Evolutionary conservation across 768 basidiomycete species (phyloP).

Genomic region (Tulasnella sp.): DNA sequence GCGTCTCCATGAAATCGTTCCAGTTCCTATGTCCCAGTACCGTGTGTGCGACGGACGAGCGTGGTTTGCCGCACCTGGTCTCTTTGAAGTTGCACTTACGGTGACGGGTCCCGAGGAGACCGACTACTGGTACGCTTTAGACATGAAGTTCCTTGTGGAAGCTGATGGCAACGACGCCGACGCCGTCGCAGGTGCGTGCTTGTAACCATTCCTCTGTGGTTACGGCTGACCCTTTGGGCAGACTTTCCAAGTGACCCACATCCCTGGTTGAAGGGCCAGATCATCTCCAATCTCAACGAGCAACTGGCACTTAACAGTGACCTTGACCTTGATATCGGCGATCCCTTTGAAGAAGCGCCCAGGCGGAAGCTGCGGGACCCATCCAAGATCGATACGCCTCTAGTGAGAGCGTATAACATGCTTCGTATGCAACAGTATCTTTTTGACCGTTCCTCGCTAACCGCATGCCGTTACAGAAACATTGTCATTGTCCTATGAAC

Average conservation of each 20-base stretch:
- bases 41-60: conserved; percentile 68
- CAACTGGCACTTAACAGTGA: conserved; percentile 18
- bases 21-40: conserved; percentile 62
- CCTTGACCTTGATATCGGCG: conserved; percentile 6
- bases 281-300: conserved; percentile 20
- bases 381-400: conserved; percentile 50
- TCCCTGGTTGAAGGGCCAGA: conserved; percentile 20
- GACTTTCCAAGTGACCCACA: conserved; percentile 18
- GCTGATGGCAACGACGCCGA: neutral
- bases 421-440: conserved; percentile 48
- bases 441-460: conserved; percentile 5
- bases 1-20: conserved; percentile 64
- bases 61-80: conserved; percentile 55
- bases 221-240: neutral
- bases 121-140: conserved; percentile 51
- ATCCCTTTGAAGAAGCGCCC: neutral
- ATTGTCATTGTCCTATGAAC: conserved; percentile 84
- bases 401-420: conserved; percentile 77
- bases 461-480: conserved; percentile 43
- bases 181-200: neutral
- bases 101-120: conserved; percentile 53
- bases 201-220: neutral
- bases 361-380: conserved; percentile 35
- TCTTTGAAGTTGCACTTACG: conserved; percentile 65
- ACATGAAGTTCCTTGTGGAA: conserved; percentile 49